phyloP scores from a whole-genome alignment of 2,329 filamentous ascomycete species.

The Sclerotinia subarctica region DNA sequence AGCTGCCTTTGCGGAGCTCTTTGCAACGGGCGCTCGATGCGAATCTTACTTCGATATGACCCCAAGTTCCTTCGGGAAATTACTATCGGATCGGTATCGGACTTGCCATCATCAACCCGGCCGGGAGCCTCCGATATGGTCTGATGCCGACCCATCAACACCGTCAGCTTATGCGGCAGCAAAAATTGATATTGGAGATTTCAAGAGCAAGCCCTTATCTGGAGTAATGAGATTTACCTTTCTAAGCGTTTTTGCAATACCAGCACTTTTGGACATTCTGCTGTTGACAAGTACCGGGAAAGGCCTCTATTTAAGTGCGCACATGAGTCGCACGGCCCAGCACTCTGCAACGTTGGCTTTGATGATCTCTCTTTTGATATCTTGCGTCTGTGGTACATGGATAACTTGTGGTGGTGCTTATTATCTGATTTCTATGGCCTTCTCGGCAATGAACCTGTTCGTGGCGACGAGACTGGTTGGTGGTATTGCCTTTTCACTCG shows the following conservation, averaged over 20 bases:
- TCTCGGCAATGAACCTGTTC: constrained; percentile 44
- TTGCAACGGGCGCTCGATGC: constrained; percentile 60
- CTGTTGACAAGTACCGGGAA: constrained; percentile 57
- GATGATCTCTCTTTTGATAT: constrained; percentile 56
- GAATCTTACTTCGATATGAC: constrained; percentile 59
- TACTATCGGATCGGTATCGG: constrained; percentile 44
- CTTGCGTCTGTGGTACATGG: constrained; percentile 59
- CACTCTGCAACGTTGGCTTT: constrained; percentile 53
- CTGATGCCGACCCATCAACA: constrained; percentile 12
- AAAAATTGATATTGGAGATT: constrained; percentile 49
- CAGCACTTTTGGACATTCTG: constrained; percentile 58
- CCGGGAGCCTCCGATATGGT: constrained; percentile 29
- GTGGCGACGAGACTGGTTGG: constrained; percentile 46
- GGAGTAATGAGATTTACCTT: constrained; percentile 51
- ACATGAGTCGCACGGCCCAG: constrained; percentile 50
- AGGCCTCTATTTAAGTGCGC: constrained; percentile 58
- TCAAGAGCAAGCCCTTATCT: constrained; percentile 41
- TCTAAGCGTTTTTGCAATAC: constrained; percentile 59
- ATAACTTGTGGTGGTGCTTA: constrained; percentile 62
- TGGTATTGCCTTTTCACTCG: constrained; percentile 44
- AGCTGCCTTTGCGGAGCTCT: constrained; percentile 60
- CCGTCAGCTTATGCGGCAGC: constrained; percentile 48
- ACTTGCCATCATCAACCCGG: constrained; percentile 41
- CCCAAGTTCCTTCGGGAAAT: constrained; percentile 47
- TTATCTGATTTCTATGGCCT: constrained; percentile 56